Evolutionary conservation across 345 rosid genomes (phyloP), one percentile per base, ranked within the genome.

Genomic region (Balakata baccata): DNA sequence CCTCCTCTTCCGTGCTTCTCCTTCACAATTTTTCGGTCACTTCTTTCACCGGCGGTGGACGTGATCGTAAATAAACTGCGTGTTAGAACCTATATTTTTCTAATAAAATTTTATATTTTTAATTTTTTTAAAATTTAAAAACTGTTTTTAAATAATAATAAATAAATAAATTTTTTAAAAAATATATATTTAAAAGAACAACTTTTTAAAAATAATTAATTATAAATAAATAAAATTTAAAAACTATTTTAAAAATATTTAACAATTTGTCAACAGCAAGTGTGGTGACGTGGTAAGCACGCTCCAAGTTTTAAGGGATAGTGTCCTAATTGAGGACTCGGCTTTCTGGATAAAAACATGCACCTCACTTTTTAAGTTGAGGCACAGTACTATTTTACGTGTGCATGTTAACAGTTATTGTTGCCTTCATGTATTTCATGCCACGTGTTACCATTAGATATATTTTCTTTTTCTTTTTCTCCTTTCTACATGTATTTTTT

Each of bases 211-310:
- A n/a, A n/a, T n/a, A n/a, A n/a, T n/a, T n/a, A n/a, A n/a, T n/a
- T n/a, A n/a, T n/a, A n/a, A n/a, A n/a, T n/a, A n/a, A n/a, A n/a
- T n/a, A n/a, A n/a, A n/a, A n/a, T n/a, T n/a, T n/a, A n/a, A n/a
- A n/a, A n/a, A n/a, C n/a, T n/a, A n/a, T n/a, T n/a, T n/a, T n/a
- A n/a, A n/a, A n/a, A n/a, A n/a, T n/a, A n/a, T n/a, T n/a, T n/a
- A n/a, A n/a, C n/a, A n/a, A n/a, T n/a, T n/a, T n/a, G 64, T 54
- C 62, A 80, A 80, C 7, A 81, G 78, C 82, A 78, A 29, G 17
- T 69, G 64, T 0, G 47, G 59, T 72, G 87, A 86, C 85, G 88
- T 86, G 86, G 79, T 72, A 69, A 83, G 79, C 92, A 88, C 85
- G 90, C 89, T 84, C 92, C 92, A 79, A 82, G 59, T 17, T 77